A percentile compares a stretch with the other conserved stretches of the same genome.
phyloP scores from a whole-genome alignment of 73 alveolate species.

The Stentor roeselii region DNA sequence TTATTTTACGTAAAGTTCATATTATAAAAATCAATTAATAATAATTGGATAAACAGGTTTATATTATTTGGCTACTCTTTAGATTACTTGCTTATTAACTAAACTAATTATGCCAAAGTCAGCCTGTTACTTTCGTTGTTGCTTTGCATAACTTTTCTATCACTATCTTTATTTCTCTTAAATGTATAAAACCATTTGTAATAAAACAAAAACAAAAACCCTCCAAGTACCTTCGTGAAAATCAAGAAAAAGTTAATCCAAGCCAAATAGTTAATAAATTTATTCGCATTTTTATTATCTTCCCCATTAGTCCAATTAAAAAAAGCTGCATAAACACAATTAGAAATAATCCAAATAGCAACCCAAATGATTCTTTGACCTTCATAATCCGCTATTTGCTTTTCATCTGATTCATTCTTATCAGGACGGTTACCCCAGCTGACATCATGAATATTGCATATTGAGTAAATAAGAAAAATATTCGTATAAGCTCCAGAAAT shows the following conservation, averaged over 20 bases:
- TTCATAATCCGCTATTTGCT: background rate
- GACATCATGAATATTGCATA: constrained; percentile 19
- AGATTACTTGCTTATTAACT: too few relatives aligned
- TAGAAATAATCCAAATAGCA: background rate
- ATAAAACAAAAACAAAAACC: background rate
- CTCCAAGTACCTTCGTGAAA: background rate
- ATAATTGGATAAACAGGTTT: too few relatives aligned
- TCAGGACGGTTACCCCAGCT: constrained; percentile 22
- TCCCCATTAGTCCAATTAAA: background rate
- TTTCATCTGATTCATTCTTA: background rate
- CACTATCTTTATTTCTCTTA: too few relatives aligned
- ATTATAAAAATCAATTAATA: too few relatives aligned
- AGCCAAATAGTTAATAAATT: background rate
- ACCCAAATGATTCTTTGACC: background rate
- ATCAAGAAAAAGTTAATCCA: too few relatives aligned
- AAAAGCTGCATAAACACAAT: background rate
- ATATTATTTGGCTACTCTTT: too few relatives aligned
- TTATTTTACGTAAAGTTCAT: too few relatives aligned
- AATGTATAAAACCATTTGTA: too few relatives aligned
- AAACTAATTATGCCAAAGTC: too few relatives aligned
- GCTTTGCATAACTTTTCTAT: too few relatives aligned
- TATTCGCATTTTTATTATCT: background rate
- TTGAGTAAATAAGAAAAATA: constrained; percentile 17
- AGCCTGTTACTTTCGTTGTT: too few relatives aligned
- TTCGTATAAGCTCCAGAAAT: constrained; percentile 21